Evolutionary conservation across 495 filamentous ascomycete species (phyloP).

Genomic region (Lindgomyces ingoldianus): DNA sequence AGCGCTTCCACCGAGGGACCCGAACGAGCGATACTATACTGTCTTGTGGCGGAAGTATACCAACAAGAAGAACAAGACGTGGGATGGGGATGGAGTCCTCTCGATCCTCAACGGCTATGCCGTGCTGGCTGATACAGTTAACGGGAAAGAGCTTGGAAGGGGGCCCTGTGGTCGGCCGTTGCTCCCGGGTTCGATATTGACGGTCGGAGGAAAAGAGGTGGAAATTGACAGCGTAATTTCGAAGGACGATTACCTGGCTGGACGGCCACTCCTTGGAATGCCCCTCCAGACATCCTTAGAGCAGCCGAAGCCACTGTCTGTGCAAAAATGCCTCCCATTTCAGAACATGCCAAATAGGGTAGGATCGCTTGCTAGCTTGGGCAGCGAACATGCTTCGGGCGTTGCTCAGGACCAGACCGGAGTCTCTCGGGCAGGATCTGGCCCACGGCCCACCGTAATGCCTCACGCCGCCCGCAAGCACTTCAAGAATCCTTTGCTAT

Average conservation of each 20-base stretch:
- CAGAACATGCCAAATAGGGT: background rate
- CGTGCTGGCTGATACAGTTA: slow-evolving; percentile 59
- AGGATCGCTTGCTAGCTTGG: background rate
- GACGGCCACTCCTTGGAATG: slow-evolving; percentile 51
- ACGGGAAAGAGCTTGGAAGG: slow-evolving; percentile 68
- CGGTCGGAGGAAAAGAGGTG: slow-evolving; percentile 70
- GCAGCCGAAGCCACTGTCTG: background rate
- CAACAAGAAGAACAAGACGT: slow-evolving; percentile 80
- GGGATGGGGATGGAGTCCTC: slow-evolving; percentile 81
- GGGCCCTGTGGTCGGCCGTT: slow-evolving; percentile 56
- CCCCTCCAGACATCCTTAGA: slow-evolving; percentile 19
- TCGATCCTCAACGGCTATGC: slow-evolving; percentile 59
- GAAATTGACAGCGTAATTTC: slow-evolving; percentile 68
- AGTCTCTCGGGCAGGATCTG: background rate
- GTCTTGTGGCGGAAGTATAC: slow-evolving; percentile 76
- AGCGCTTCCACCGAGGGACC: slow-evolving; percentile 8
- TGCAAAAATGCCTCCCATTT: background rate
- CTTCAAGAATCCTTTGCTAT: slow-evolving; percentile 65
- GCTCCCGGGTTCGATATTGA: slow-evolving; percentile 63
- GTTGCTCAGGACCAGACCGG: background rate
- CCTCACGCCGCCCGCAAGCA: slow-evolving; percentile 17
- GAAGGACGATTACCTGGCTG: slow-evolving; percentile 65
- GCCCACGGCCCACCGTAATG: background rate
- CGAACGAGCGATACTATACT: slow-evolving; percentile 60
- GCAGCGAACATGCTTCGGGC: background rate